Evolutionary conservation across 2,329 filamentous ascomycete genomes (phyloP).

Genomic region (Trichoderma lentiforme): DNA sequence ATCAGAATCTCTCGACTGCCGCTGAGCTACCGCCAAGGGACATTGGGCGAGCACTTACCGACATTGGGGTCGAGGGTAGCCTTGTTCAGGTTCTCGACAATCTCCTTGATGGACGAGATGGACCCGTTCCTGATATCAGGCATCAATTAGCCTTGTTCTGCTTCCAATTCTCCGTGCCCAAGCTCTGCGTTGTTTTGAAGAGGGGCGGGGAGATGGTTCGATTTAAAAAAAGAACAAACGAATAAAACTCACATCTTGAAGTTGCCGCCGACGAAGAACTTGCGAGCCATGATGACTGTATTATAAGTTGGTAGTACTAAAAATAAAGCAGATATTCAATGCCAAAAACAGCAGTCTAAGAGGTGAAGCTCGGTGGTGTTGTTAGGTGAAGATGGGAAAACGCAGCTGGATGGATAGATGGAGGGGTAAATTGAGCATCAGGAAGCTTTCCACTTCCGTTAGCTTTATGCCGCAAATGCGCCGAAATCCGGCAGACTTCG

Average conservation of each 20-base stretch:
- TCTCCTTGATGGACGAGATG: slow-evolving; percentile 81
- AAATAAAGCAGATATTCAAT: neutral
- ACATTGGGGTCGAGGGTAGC: slow-evolving; percentile 74
- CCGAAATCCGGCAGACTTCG: slow-evolving; percentile 1
- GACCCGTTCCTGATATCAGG: slow-evolving; percentile 78
- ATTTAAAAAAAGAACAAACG: slow-evolving; percentile 18
- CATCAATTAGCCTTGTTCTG: neutral
- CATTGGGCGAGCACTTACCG: slow-evolving; percentile 50
- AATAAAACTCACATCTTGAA: slow-evolving; percentile 84
- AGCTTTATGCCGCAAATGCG: slow-evolving; percentile 7
- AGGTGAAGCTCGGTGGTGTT: neutral
- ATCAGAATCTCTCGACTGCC: neutral
- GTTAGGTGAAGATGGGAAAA: neutral
- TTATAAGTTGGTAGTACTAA: slow-evolving; percentile 7
- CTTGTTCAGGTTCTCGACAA: slow-evolving; percentile 84
- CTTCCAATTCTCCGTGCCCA: neutral
- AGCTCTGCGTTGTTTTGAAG: slow-evolving; percentile 31
- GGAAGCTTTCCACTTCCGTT: neutral
- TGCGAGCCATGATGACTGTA: slow-evolving; percentile 75
- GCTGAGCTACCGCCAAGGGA: neutral
- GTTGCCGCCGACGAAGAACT: slow-evolving; percentile 98
- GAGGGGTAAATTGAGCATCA: slow-evolving; percentile 6
- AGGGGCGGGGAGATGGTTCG: slow-evolving; percentile 24
- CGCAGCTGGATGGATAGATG: neutral
- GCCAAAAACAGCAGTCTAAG: neutral